These are phyloP conservation scores for Vitis rupestris DNA, from an alignment of 164 flowering plant species.

Conservation along the genomic window DNA sequence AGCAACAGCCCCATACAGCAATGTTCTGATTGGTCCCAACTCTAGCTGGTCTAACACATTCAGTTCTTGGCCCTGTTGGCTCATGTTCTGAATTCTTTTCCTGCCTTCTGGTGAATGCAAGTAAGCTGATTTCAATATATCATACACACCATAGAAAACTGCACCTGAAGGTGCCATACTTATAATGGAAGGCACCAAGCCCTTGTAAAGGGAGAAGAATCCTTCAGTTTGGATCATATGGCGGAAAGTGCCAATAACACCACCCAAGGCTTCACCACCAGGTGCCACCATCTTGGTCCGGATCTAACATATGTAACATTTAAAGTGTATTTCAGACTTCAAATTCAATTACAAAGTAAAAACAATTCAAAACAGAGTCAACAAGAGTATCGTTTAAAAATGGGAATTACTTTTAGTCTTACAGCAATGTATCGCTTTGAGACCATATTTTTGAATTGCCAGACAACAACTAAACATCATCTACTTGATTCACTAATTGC, in stretches of 20 bases:
- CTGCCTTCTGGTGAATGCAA: conserved; percentile 87
- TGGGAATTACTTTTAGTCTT: not conserved
- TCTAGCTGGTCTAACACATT: conserved; percentile 86
- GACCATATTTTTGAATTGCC: not conserved
- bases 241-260: conserved; percentile 72
- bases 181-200: conserved; percentile 80
- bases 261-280: conserved; percentile 92
- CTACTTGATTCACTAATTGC: not conserved
- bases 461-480: not conserved
- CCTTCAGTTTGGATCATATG: conserved; percentile 86
- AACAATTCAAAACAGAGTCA: not conserved
- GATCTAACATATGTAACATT: conserved; percentile 42
- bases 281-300: conserved; percentile 92
- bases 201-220: conserved; percentile 86
- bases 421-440: not conserved
- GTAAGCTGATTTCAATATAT: conserved; percentile 79
- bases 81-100: conserved; percentile 56
- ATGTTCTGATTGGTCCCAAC: conserved; percentile 83
- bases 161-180: conserved; percentile 97
- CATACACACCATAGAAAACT: conserved; percentile 95
- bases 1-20: conserved; percentile 88
- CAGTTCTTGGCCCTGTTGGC: conserved; percentile 51
- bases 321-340: not conserved
- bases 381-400: not conserved
- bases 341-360: not conserved